Conservation (phyloP, 176 grass and related monocot species). For the Puya raimondii region DNA sequence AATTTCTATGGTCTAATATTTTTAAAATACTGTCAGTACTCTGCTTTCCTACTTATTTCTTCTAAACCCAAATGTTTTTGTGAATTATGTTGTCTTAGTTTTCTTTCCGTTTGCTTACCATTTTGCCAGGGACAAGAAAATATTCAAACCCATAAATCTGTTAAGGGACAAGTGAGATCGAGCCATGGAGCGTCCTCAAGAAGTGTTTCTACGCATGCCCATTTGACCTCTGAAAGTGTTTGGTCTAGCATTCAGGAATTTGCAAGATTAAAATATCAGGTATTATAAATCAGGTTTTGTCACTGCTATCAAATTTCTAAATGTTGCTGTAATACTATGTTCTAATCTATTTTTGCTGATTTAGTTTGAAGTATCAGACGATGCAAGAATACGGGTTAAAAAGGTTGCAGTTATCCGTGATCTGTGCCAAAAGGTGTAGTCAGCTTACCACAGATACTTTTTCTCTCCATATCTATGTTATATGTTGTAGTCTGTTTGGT, state of each 20-base stretch:
- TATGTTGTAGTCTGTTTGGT: too few species aligned
- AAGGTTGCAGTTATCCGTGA: slow-evolving; percentile 71
- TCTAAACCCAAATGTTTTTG: neutral
- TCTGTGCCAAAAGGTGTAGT: slow-evolving; percentile 83
- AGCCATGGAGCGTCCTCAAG: slow-evolving; percentile 36
- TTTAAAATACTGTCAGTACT: neutral
- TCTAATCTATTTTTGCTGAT: slow-evolving; percentile 13
- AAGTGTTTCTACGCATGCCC: slow-evolving; percentile 36
- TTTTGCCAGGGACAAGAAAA: slow-evolving; percentile 44
- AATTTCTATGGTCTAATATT: neutral
- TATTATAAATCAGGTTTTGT: slow-evolving; percentile 8
- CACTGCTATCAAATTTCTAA: slow-evolving; percentile 13
- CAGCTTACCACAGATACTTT: neutral
- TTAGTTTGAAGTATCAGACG: slow-evolving; percentile 77
- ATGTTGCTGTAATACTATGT: slow-evolving; percentile 6
- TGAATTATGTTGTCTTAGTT: neutral
- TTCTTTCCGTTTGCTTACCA: neutral
- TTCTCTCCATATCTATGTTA: too few species aligned
- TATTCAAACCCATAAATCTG: slow-evolving; percentile 29
- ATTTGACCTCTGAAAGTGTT: slow-evolving; percentile 55
- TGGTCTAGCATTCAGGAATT: slow-evolving; percentile 79
- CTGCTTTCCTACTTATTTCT: neutral
- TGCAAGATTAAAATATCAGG: slow-evolving; percentile 82
- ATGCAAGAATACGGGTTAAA: slow-evolving; percentile 49
- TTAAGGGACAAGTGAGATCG: slow-evolving; percentile 36